Evolutionary conservation across 2,329 filamentous ascomycete genomes (phyloP).

Genomic region (Thielaviopsis euricoi): DNA sequence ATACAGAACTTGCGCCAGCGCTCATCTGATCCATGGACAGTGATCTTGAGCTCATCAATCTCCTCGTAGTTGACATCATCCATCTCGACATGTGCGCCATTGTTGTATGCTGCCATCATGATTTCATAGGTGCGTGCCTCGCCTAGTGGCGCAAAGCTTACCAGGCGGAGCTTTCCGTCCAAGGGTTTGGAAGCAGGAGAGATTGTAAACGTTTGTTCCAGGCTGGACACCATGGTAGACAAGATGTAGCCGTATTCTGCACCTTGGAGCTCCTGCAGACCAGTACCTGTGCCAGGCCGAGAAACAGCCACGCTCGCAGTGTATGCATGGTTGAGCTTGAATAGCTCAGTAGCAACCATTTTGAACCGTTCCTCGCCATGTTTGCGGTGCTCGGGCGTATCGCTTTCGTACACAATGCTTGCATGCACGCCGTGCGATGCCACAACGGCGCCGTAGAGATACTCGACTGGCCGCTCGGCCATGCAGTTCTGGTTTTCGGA

Average conservation of each 20-base stretch:
- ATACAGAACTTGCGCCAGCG: slow-evolving; percentile 77
- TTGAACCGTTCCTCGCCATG: slow-evolving; percentile 65
- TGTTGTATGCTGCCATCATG: slow-evolving; percentile 49
- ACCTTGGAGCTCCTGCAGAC: slow-evolving; percentile 13
- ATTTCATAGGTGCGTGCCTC: slow-evolving; percentile 57
- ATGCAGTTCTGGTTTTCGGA: slow-evolving; percentile 9
- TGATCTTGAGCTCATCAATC: slow-evolving; percentile 49
- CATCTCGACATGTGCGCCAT: slow-evolving; percentile 37
- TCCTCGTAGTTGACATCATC: slow-evolving; percentile 54
- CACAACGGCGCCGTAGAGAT: slow-evolving; percentile 62
- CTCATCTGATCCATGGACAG: slow-evolving; percentile 48
- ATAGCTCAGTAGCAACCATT: slow-evolving; percentile 63
- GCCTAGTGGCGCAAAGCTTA: slow-evolving; percentile 55
- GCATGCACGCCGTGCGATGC: slow-evolving; percentile 84
- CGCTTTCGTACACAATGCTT: slow-evolving; percentile 75
- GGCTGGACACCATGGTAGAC: slow-evolving; percentile 57
- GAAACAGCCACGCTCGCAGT: slow-evolving; percentile 24
- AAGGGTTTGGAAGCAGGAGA: slow-evolving; percentile 56
- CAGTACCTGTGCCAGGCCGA: slow-evolving; percentile 10
- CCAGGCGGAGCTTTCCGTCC: slow-evolving; percentile 52
- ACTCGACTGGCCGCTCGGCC: slow-evolving; percentile 16
- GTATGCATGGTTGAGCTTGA: slow-evolving; percentile 39
- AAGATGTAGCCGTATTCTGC: slow-evolving; percentile 58
- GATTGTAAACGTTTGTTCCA: slow-evolving; percentile 70
- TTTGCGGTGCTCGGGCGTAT: slow-evolving; percentile 64